phyloP scores from a whole-genome alignment of 345 rosid species.

The Eucalyptus grandis region DNA sequence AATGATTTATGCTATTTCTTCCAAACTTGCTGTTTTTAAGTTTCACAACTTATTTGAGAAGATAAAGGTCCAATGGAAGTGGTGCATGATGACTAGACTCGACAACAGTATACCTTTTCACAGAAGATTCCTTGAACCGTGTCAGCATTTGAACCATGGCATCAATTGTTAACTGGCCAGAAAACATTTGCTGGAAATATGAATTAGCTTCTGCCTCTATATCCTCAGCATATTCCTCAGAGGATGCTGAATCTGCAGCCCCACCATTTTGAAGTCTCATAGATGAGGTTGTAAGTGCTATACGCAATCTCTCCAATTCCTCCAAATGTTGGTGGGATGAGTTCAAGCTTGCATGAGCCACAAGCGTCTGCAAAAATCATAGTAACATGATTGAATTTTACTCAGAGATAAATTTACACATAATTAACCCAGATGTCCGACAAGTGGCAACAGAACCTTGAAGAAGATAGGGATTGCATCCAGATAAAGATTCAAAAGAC shows the following conservation, averaged over 20 bases:
- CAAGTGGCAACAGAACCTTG: conserved; percentile 34
- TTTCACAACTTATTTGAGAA: background rate
- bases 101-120: conserved; percentile 33
- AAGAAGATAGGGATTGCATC: conserved; percentile 48
- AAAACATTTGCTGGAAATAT: conserved; percentile 93
- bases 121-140: conserved; percentile 73
- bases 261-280: conserved; percentile 65
- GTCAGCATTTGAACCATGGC: conserved; percentile 97
- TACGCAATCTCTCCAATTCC: conserved; percentile 62
- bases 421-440: background rate
- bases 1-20: background rate
- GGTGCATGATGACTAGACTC: background rate
- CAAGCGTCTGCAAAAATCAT: conserved; percentile 39
- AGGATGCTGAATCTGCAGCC: conserved; percentile 45
- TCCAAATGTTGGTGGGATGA: conserved; percentile 45
- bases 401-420: background rate
- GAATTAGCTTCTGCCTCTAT: conserved; percentile 93
- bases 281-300: conserved; percentile 36
- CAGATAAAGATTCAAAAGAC: conserved; percentile 41
- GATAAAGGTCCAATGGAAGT: background rate
- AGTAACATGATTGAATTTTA: background rate
- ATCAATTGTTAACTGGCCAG: conserved; percentile 72
- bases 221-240: conserved; percentile 67
- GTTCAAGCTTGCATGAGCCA: conserved; percentile 33
- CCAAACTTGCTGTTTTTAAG: background rate